phyloP scores from a whole-genome alignment of 73 alveolate species.

The Stentor coeruleus region DNA sequence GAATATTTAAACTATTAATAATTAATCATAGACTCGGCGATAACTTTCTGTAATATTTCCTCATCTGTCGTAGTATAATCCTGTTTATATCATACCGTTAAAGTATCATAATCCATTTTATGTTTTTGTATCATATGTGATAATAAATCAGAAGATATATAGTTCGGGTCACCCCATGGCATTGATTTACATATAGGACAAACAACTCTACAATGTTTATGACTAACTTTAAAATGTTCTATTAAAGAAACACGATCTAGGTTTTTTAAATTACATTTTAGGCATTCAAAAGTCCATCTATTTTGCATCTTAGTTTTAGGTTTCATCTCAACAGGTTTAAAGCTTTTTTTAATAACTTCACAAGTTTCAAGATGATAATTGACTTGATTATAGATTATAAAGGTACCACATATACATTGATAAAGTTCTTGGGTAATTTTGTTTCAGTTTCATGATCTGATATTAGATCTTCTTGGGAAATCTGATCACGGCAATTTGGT shows the following conservation, averaged over 20 bases:
- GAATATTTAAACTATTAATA: no score
- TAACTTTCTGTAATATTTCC: slow-evolving; percentile 4
- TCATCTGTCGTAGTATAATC: slow-evolving; percentile 19
- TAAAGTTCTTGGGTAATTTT: no score
- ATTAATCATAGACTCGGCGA: neutral
- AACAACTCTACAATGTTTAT: neutral
- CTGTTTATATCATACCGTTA: slow-evolving; percentile 11
- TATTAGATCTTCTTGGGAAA: no score
- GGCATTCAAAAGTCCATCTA: slow-evolving; percentile 28
- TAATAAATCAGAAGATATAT: neutral
- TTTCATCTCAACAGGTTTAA: neutral
- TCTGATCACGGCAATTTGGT: no score
- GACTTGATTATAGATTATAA: no score
- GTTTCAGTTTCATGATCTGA: no score
- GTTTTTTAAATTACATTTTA: slow-evolving; percentile 1
- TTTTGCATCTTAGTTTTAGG: neutral
- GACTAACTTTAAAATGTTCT: neutral
- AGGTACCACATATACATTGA: no score
- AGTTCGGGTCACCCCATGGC: slow-evolving; percentile 34
- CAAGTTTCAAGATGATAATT: no score
- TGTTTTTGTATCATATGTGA: slow-evolving; percentile 7
- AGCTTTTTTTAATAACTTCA: no score
- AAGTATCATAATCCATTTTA: slow-evolving; percentile 20
- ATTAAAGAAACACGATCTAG: neutral
- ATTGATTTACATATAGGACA: slow-evolving; percentile 28